Evolutionary conservation across 148 eudicot species (phyloP), one percentile per base, ranked within the genome.

Genomic region (Arbutus unedo): DNA sequence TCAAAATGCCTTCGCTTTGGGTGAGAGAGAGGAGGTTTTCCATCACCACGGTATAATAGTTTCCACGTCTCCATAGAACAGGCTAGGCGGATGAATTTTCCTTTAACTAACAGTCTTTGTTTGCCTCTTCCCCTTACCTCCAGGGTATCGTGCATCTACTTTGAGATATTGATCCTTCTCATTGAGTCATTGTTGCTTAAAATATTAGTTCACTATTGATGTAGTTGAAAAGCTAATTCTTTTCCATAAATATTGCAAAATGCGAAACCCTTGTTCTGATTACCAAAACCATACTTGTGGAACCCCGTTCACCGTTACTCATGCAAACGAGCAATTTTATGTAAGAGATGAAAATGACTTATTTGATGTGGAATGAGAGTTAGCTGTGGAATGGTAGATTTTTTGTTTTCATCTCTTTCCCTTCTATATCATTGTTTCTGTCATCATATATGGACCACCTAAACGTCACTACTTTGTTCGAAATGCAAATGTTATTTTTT

Each of bases 301-400:
- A 74, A 74, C 23, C 53, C 49, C 48, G 18, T 48, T 74, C 31
- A 74, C 16, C 38, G 38, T 74, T 74, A 4, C 41, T 2, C 53
- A 49, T 5, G 4, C 31, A 21, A 49, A 49, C 25, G 38, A 74
- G 56, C 13, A 74, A 74, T 50, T 74, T 74, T 23, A 74, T n/a
- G 56, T 74, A 16, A 25, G 53, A 19, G 13, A 72, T 47, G 11
- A 8, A 7, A 0, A 18, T 43, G 51, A 45, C 23, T 43, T 19
- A 49, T 45, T 47, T 74, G 77, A 4, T 8, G 15, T n/a, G 23
- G 77, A 74, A 48, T 74, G 56, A n/a, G 77, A 49, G 77, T 74
- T 74, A 74, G 77, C 3, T 74, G 77, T 74, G 38, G 77, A 74
- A 38, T 74, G 77, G 77, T 74, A 74, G 77, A 74, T 49, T 49